Evolutionary conservation across 257 asterid genomes (phyloP).

Genomic region (Gynochthodes officinalis): DNA sequence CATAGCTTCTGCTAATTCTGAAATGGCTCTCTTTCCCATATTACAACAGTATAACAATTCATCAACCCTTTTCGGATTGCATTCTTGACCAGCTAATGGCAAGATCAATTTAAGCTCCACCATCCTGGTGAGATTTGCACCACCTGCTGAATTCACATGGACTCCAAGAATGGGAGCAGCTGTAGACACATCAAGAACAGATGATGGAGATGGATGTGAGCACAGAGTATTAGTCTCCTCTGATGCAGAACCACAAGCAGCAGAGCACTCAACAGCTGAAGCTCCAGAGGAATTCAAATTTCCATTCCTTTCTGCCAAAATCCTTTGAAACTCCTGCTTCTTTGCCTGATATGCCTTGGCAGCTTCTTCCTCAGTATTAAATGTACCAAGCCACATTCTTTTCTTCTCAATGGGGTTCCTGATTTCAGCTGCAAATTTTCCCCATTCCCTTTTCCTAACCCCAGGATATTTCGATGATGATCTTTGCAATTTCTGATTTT

Average conservation of each 20-base stretch:
- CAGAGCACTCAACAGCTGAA: conserved; percentile 11
- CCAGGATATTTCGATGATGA: conserved; percentile 22
- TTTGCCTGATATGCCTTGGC: conserved; percentile 31
- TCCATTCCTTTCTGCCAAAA: conserved; percentile 4
- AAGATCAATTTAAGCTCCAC: neutral
- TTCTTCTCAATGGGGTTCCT: conserved; percentile 24
- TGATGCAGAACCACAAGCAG: conserved; percentile 9
- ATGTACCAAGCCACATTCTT: conserved; percentile 41
- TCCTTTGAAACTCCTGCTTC: conserved; percentile 24
- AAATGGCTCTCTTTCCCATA: neutral
- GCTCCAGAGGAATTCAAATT: conserved; percentile 6
- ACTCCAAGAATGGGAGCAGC: conserved; percentile 1
- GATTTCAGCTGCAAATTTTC: conserved; percentile 41
- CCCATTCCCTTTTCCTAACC: conserved; percentile 39
- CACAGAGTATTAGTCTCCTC: conserved; percentile 13
- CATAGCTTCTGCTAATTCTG: neutral
- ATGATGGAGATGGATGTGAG: conserved; percentile 29
- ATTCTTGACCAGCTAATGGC: conserved; percentile 5
- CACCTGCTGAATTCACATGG: neutral
- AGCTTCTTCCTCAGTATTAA: conserved; percentile 29
- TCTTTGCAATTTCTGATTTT: conserved; percentile 8
- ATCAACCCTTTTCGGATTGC: conserved; percentile 6
- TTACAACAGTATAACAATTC: conserved; percentile 3
- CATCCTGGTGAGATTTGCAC: neutral
- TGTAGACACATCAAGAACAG: conserved; percentile 25